Percentiles rank a stretch among this genome's conserved stretches.
Evolutionary conservation across 2,329 filamentous ascomycete genomes (phyloP).

Genomic region (Fusarium armeniacum): DNA sequence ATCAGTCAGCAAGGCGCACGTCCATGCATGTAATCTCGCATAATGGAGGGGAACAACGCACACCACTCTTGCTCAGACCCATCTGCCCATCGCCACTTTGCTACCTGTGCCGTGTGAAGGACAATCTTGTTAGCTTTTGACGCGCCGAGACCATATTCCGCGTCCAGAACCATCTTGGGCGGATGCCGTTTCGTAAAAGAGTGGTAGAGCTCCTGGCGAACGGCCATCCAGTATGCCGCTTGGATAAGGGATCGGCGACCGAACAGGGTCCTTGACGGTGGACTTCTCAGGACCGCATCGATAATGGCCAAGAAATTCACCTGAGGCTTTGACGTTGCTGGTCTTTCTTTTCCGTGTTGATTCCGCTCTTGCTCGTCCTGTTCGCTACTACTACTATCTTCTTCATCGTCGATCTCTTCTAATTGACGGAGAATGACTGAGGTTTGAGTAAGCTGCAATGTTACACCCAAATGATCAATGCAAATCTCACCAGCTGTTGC

Average conservation of each 20-base stretch:
- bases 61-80: slow-evolving; percentile 56
- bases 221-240: slow-evolving; percentile 59
- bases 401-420: slow-evolving; percentile 59
- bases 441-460: neutral
- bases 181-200: slow-evolving; percentile 57
- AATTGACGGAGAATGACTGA: slow-evolving; percentile 58
- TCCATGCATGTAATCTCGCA: neutral
- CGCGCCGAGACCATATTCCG: slow-evolving; percentile 54
- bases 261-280: slow-evolving; percentile 56
- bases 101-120: slow-evolving; percentile 58
- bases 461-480: fast-evolving
- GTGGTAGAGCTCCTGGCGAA: slow-evolving; percentile 59
- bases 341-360: neutral
- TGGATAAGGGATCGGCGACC: slow-evolving; percentile 55
- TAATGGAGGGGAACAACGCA: slow-evolving; percentile 41
- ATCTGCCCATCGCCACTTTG: slow-evolving; percentile 59
- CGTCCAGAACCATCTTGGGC: slow-evolving; percentile 55
- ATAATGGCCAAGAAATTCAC: slow-evolving; percentile 60
- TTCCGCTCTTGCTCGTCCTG: slow-evolving; percentile 38
- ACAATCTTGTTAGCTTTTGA: slow-evolving; percentile 58
- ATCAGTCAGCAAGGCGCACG: neutral
- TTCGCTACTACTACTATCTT: slow-evolving; percentile 45
- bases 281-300: slow-evolving; percentile 57
- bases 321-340: slow-evolving; percentile 39
- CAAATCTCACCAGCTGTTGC: slow-evolving; percentile 50